phyloP scores from a whole-genome alignment of 2,329 filamentous ascomycete species.

The Blumeriella jaapii region DNA sequence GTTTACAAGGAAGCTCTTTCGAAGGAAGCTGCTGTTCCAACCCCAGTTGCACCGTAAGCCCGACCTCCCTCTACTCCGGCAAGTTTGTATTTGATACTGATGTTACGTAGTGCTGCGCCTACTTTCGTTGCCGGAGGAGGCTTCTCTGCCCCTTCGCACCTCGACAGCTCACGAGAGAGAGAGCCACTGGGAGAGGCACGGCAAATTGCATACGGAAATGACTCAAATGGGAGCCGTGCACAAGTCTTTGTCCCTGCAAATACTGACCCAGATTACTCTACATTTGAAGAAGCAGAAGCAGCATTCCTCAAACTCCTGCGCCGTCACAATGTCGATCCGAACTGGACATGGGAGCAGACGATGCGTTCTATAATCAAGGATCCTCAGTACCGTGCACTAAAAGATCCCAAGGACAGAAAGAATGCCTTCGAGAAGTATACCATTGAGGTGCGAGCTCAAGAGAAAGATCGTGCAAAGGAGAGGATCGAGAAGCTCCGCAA shows the following conservation, averaged over 20 bases:
- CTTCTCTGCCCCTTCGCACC: conserved; percentile 23
- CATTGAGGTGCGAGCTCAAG: conserved; percentile 76
- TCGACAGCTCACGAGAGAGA: conserved; percentile 27
- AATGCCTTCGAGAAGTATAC: conserved; percentile 92
- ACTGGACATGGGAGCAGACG: conserved; percentile 88
- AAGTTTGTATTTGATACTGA: too few relatives aligned
- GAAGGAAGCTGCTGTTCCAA: conserved; percentile 35
- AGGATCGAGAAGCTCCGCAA: conserved; percentile 80
- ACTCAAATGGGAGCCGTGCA: conserved; percentile 35
- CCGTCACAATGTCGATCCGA: conserved; percentile 72
- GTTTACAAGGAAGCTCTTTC: conserved; percentile 66
- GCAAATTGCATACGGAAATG: conserved; percentile 45
- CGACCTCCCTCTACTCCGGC: neutral
- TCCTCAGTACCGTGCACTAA: conserved; percentile 83
- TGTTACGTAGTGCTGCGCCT: conserved; percentile 16
- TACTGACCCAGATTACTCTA: conserved; percentile 68
- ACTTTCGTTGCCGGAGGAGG: conserved; percentile 35
- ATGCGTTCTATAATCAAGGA: conserved; percentile 81
- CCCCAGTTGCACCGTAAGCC: conserved; percentile 35
- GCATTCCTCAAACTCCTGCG: conserved; percentile 87
- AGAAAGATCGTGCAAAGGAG: conserved; percentile 91
- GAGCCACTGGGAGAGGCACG: conserved; percentile 41
- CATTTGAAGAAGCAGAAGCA: conserved; percentile 77
- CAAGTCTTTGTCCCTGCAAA: conserved; percentile 50
- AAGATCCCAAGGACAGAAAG: conserved; percentile 83